These are phyloP conservation scores for Aspergillus fumigatus DNA, from an alignment of 2,329 filamentous ascomycete genomes.

Conservation along the genomic window DNA sequence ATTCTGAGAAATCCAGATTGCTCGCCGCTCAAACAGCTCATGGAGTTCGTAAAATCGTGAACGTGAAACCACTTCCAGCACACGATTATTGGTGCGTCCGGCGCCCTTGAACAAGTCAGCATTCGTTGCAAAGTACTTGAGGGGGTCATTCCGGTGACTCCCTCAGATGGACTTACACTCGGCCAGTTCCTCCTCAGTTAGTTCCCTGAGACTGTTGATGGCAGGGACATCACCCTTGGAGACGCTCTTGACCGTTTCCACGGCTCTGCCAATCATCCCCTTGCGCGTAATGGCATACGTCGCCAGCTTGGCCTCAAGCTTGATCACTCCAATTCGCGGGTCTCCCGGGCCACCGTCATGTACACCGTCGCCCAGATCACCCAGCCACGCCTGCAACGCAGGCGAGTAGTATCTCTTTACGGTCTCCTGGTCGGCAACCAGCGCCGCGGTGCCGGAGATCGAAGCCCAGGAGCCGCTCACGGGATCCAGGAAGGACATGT, in stretches of 20 bases:
- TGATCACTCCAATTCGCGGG: constrained; percentile 76
- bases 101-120: constrained; percentile 25
- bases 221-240: constrained; percentile 66
- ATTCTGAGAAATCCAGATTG: background rate
- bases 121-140: constrained; percentile 1
- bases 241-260: constrained; percentile 71
- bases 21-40: background rate
- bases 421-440: constrained; percentile 64
- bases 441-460: constrained; percentile 65
- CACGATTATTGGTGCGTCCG: constrained; percentile 22
- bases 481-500: constrained; percentile 72
- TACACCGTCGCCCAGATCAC: constrained; percentile 75
- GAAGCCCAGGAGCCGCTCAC: constrained; percentile 80
- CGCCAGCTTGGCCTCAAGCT: constrained; percentile 65
- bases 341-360: constrained; percentile 80
- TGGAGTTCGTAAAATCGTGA: background rate
- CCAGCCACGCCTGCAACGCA: constrained; percentile 75
- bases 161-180: constrained; percentile 45
- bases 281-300: constrained; percentile 66
- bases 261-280: constrained; percentile 58
- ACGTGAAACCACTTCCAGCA: background rate
- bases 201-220: constrained; percentile 72
- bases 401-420: constrained; percentile 73
- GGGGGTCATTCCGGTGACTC: too few relatives aligned
- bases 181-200: constrained; percentile 62